These are phyloP conservation scores for Pestalotiopsis sp. DNA, from an alignment of 2,329 filamentous ascomycete genomes.

Conservation along the genomic window DNA sequence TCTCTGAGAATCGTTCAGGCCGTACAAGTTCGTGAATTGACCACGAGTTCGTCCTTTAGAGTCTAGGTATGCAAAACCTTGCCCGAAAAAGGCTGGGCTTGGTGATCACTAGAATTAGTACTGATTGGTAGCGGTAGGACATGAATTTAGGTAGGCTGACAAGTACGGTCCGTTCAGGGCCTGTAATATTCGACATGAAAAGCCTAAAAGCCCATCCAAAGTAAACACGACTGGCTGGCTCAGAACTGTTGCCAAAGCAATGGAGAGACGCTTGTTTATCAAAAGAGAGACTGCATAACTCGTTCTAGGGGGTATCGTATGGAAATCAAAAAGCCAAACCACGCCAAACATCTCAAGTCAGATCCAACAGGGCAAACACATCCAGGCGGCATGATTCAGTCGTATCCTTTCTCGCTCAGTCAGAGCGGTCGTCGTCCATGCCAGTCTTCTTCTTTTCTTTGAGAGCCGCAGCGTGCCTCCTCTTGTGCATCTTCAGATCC, in stretches of 20 bases:
- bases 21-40: too few species aligned
- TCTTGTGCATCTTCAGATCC: slow-evolving; percentile 43
- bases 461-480: slow-evolving; percentile 33
- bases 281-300: background rate
- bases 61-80: too few species aligned
- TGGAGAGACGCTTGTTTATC: background rate
- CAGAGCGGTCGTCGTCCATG: background rate
- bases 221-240: too few species aligned
- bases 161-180: too few species aligned
- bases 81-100: too few species aligned
- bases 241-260: background rate
- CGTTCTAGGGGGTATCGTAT: background rate
- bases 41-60: too few species aligned
- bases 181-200: too few species aligned
- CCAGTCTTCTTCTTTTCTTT: slow-evolving; percentile 21
- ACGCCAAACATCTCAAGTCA: background rate
- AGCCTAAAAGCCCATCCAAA: too few species aligned
- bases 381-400: background rate
- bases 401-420: background rate
- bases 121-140: too few species aligned
- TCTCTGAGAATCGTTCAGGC: too few species aligned
- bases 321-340: background rate
- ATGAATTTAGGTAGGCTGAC: too few species aligned
- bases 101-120: too few species aligned
- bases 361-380: background rate